These are phyloP conservation scores for Nicotiana undulata DNA, from an alignment of 257 asterid genomes.

Conservation along the genomic window DNA sequence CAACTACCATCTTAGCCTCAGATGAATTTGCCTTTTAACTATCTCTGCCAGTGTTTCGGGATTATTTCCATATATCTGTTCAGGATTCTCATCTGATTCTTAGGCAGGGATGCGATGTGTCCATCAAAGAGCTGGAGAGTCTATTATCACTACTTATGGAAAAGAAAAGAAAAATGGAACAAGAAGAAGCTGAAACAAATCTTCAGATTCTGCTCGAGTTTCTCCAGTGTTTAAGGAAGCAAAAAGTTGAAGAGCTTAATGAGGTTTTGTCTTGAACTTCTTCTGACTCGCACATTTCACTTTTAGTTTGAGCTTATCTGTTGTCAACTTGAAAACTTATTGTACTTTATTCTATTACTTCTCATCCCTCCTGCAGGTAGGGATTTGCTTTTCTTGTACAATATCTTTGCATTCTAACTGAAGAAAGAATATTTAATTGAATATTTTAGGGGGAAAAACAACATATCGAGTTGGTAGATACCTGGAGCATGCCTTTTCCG, in stretches of 20 bases:
- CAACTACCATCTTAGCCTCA: not conserved
- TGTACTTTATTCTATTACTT: not conserved
- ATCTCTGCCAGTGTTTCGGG: not conserved
- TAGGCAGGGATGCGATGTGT: conserved; percentile 88
- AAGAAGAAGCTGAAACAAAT: conserved; percentile 87
- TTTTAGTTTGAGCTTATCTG: not conserved
- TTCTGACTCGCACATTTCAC: not conserved
- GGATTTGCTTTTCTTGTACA: not conserved
- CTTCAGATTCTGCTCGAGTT: conserved; percentile 71
- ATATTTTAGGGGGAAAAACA: not conserved
- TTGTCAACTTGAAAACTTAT: not conserved
- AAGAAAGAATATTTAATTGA: not conserved
- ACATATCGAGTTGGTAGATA: not conserved
- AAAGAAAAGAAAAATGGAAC: conserved; percentile 89
- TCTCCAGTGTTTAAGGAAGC: conserved; percentile 60
- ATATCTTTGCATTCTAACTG: not conserved
- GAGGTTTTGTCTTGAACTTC: conserved; percentile 51
- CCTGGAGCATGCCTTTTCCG: not conserved
- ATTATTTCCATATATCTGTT: conserved; percentile 1
- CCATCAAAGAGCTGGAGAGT: conserved; percentile 71
- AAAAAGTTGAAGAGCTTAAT: conserved; percentile 72
- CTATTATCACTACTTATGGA: conserved; percentile 67
- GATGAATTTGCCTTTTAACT: not conserved
- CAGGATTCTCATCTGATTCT: conserved; percentile 29
- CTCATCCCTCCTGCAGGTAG: not conserved